phyloP scores from a whole-genome alignment of 345 rosid species.

The Leavenworthia alabamica region DNA sequence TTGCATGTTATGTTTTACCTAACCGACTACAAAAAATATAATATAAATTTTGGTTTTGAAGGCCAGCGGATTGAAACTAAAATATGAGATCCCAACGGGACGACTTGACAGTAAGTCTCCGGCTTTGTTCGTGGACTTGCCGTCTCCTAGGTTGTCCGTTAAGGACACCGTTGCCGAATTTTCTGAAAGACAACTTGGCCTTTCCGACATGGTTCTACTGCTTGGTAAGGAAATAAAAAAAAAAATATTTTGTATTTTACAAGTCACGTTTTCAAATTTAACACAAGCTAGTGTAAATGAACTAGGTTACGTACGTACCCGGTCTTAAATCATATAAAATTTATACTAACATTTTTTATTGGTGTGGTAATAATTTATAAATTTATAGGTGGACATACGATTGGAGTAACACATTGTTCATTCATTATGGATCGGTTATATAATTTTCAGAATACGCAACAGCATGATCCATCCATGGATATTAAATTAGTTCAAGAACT shows the following conservation, averaged over 20 bases:
- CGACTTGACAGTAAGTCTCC: constrained; percentile 38
- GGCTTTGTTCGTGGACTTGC: constrained; percentile 31
- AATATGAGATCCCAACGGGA: constrained; percentile 45
- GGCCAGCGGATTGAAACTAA: constrained; percentile 33
- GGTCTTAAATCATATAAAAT: neutral
- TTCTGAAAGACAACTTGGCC: constrained; percentile 30
- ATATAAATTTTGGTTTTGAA: neutral
- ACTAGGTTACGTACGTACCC: neutral
- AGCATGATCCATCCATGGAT: constrained; percentile 40
- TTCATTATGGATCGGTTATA: constrained; percentile 36
- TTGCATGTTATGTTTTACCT: neutral
- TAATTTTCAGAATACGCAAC: constrained; percentile 31
- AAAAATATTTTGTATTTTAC: neutral
- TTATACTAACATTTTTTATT: neutral
- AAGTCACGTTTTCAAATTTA: neutral
- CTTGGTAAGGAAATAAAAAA: constrained; percentile 34
- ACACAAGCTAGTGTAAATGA: no score
- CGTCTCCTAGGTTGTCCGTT: constrained; percentile 21
- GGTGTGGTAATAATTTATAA: no score
- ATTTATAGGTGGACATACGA: constrained; percentile 45
- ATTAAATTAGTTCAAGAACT: constrained; percentile 13
- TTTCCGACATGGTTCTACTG: constrained; percentile 50
- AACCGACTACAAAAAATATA: neutral
- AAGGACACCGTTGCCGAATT: constrained; percentile 21
- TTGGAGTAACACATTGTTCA: constrained; percentile 46